phyloP scores from a whole-genome alignment of 2,329 filamentous ascomycete genomes.

The Davidsoniella virescens region DNA sequence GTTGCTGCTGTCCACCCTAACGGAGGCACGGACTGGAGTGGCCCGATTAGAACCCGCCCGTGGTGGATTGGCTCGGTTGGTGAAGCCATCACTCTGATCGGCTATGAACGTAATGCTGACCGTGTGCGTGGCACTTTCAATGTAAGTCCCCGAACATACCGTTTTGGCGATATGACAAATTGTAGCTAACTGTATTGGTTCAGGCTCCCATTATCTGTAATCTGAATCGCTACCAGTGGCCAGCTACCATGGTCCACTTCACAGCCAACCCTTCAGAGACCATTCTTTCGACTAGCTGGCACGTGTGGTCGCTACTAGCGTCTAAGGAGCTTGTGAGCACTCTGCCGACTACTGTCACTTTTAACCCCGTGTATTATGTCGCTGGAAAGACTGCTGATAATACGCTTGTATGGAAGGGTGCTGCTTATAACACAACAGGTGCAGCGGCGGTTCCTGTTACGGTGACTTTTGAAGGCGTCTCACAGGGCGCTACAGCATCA shows the following conservation, averaged over 20 bases:
- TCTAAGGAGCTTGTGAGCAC: slow-evolving; percentile 29
- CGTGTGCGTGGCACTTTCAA: slow-evolving; percentile 37
- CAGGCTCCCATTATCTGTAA: slow-evolving; percentile 31
- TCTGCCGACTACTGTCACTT: slow-evolving; percentile 26
- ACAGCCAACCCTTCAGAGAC: slow-evolving; percentile 32
- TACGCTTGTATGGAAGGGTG: slow-evolving; percentile 32
- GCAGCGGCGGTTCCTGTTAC: slow-evolving; percentile 28
- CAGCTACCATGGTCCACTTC: slow-evolving; percentile 33
- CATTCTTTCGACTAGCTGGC: slow-evolving; percentile 33
- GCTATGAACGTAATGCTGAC: slow-evolving; percentile 48
- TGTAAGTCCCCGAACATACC: slow-evolving; percentile 11
- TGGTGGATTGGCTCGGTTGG: slow-evolving; percentile 45
- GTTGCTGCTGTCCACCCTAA: slow-evolving; percentile 36
- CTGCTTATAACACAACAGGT: slow-evolving; percentile 35
- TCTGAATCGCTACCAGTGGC: slow-evolving; percentile 34
- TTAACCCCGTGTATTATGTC: slow-evolving; percentile 34
- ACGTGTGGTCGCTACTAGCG: slow-evolving; percentile 33
- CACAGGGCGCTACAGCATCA: slow-evolving; percentile 23
- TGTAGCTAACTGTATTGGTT: not conserved
- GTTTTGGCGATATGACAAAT: not conserved
- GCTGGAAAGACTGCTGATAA: slow-evolving; percentile 28
- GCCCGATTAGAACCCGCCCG: slow-evolving; percentile 29
- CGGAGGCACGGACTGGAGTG: slow-evolving; percentile 31
- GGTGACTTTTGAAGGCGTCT: slow-evolving; percentile 28
- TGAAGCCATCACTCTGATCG: slow-evolving; percentile 49